A percentile compares a stretch with the other conserved stretches of the same genome.
Evolutionary conservation across 2,329 filamentous ascomycete genomes (phyloP).

Genomic region (Botrytis fabae): DNA sequence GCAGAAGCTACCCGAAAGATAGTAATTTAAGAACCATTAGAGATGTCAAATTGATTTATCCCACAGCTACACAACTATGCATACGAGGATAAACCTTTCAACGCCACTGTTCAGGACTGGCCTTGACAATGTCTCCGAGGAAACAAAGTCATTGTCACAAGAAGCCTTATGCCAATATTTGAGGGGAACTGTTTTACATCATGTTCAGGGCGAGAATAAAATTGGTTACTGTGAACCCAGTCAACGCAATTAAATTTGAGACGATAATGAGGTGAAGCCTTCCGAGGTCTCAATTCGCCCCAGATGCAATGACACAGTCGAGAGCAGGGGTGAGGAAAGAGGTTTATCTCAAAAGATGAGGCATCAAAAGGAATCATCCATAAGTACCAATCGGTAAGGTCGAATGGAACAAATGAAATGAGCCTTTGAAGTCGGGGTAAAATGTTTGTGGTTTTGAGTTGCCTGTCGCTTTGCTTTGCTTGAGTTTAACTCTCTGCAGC

Average conservation of each 20-base stretch:
- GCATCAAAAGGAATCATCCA: not conserved
- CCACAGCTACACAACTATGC: not conserved
- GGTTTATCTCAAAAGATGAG: not conserved
- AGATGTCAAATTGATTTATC: not conserved
- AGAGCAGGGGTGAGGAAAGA: not conserved
- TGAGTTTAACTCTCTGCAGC: not conserved
- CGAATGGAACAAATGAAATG: not conserved
- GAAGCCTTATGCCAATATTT: not conserved
- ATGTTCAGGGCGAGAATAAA: not conserved
- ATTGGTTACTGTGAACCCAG: rapidly evolving
- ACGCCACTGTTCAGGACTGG: not conserved
- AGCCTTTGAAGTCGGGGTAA: not conserved
- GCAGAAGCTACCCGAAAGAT: not conserved
- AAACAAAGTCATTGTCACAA: not conserved
- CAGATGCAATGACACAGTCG: not conserved
- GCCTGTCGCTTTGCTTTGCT: not conserved
- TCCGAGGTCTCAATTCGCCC: not conserved
- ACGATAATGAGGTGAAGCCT: not conserved
- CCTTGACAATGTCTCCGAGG: not conserved
- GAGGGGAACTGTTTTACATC: not conserved
- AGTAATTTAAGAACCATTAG: not conserved
- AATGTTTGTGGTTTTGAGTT: not conserved
- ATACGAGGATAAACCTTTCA: not conserved
- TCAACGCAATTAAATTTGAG: not conserved
- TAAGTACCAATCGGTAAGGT: not conserved